Evolutionary conservation across 1,284 basidiomycete species (phyloP).

Genomic region (Moesziomyces sp.): DNA sequence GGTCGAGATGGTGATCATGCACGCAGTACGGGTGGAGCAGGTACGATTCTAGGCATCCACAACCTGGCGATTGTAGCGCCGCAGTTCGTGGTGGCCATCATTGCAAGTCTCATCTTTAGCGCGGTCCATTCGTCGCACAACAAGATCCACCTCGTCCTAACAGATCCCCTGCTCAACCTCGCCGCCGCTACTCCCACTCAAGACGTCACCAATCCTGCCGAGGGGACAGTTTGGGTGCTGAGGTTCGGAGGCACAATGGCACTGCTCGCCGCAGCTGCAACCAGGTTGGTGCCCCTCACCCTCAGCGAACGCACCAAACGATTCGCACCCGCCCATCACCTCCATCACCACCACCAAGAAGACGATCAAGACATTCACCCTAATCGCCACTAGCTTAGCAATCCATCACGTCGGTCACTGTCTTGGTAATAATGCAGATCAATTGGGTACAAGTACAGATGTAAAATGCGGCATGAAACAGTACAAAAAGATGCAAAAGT

Average conservation of each 20-base stretch:
- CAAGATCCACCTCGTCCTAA: slow-evolving; percentile 26
- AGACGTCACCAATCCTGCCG: slow-evolving; percentile 56
- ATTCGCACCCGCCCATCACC: background rate
- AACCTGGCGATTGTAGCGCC: slow-evolving; percentile 75
- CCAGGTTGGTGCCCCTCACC: slow-evolving; percentile 58
- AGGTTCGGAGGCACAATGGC: slow-evolving; percentile 82
- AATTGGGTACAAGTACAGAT: background rate
- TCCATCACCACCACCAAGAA: too few relatives aligned
- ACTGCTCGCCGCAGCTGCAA: slow-evolving; percentile 55
- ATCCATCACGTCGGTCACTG: too few relatives aligned
- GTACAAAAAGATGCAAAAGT: background rate
- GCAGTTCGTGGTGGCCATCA: slow-evolving; percentile 76
- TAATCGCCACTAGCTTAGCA: too few relatives aligned
- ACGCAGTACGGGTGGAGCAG: slow-evolving; percentile 72
- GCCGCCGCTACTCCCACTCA: background rate
- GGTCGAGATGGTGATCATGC: background rate
- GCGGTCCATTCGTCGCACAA: slow-evolving; percentile 67
- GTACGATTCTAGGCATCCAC: slow-evolving; percentile 95
- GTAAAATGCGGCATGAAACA: background rate
- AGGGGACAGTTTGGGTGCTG: slow-evolving; percentile 83
- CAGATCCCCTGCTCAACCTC: background rate
- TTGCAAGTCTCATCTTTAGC: slow-evolving; percentile 83
- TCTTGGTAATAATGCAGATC: background rate
- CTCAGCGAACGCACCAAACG: slow-evolving; percentile 25
- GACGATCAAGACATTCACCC: too few relatives aligned